phyloP scores from a whole-genome alignment of 192 early-diverging fungal genomes.

The Allomyces javanicus region DNA sequence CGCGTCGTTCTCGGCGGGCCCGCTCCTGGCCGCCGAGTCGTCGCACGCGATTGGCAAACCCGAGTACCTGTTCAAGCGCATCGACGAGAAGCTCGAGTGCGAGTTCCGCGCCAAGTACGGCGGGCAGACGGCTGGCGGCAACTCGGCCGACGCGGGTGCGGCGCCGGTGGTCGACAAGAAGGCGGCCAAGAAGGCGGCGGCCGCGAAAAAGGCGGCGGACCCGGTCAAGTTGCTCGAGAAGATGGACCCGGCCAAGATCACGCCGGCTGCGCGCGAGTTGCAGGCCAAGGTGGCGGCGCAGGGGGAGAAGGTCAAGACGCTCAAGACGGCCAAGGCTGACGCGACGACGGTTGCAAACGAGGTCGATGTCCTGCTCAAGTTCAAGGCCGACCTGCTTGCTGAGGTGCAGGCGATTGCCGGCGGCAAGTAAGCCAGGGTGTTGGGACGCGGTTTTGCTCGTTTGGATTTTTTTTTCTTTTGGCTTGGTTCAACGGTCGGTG shows the following conservation, averaged over 20 bases:
- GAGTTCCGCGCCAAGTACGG: conserved; percentile 61
- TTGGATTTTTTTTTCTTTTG: neutral
- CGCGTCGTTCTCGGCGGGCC: conserved; percentile 31
- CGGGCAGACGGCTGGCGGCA: conserved; percentile 16
- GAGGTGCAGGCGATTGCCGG: conserved; percentile 9
- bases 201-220: conserved; percentile 5
- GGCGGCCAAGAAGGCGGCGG: conserved; percentile 11
- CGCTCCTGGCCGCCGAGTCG: conserved; percentile 41
- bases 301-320: conserved; percentile 28
- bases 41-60: conserved; percentile 71
- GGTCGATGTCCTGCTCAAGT: conserved; percentile 17
- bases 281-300: conserved; percentile 31
- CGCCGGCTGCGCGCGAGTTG: conserved; percentile 21
- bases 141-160: conserved; percentile 2
- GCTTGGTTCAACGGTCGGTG: no score
- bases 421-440: neutral
- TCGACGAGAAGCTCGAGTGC: conserved; percentile 70
- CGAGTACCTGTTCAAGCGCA: conserved; percentile 77
- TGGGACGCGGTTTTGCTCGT: neutral
- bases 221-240: conserved; percentile 11
- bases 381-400: conserved; percentile 24
- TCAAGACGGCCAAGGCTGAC: conserved; percentile 37
- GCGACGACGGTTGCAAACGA: conserved; percentile 18
- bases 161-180: conserved; percentile 11
- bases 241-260: conserved; percentile 25